Evolutionary conservation across 192 early-diverging fungal species (phyloP), one percentile per base, ranked within the genome.

Genomic region (Umbelopsis sp.): DNA sequence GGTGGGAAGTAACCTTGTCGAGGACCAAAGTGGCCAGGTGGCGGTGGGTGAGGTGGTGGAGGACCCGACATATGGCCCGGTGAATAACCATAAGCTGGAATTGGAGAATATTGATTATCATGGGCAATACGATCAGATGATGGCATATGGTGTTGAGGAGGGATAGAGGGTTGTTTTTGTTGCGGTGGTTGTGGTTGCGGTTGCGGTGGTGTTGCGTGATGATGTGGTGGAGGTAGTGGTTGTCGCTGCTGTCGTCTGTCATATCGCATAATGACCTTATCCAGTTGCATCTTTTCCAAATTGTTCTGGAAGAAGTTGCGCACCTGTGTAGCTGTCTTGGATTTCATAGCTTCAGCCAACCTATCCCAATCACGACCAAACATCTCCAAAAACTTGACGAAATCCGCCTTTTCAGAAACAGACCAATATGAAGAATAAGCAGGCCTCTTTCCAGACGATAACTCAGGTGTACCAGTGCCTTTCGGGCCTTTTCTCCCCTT

Each of bases 381-480:
- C 0, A 79, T 68, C 22, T 73, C 78, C 38, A 94, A 53, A 43
- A 86, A 88, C 12, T 88, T 82, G 45, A 83, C 56, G 69, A 97
- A 97, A 36, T 90, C 90, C 2, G 83, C 76, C 31, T 88, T 88
- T 73, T 97, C 96, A 22, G 86, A 85, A 8, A 88, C 83, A n/a
- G 95, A 90, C 96, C 96, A 97, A 70, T 95, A 95, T 1, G 96
- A 96, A 26, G 91, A 93, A 68, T 84, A 88, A 14, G 82, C 71
- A 14, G 80, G 52, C 16, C 76, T 71, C 10, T 76, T 80, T 0
- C 56, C 56, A 34, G 56, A 26, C 24, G 12, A 20, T 14, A 34
- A 20, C 32, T 62, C 56, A 62, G 56, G 56, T 34, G 56, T 62
- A 32, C 11, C 14, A 14, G 56, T 29, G 3, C 56, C 56, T 34